phyloP scores from a whole-genome alignment of 371 early-diverging fungal genomes.

The Mortierella sp. region DNA sequence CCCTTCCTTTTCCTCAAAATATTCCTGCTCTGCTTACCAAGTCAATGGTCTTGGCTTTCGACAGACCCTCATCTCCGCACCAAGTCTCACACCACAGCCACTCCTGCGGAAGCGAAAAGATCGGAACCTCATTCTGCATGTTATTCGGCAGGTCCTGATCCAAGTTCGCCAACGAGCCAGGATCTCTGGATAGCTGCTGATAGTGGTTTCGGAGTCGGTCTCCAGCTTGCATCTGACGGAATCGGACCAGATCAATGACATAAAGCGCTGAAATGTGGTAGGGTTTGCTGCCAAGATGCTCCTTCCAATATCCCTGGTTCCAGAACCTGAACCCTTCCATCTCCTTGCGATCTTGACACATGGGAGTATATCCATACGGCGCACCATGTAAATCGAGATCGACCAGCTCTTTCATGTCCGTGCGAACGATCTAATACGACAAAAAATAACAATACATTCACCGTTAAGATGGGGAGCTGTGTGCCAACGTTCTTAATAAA shows the following conservation, averaged over 20 bases:
- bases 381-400: conserved; percentile 93
- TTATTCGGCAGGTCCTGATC: conserved; percentile 98
- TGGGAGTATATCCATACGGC: conserved; percentile 96
- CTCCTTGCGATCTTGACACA: conserved; percentile 91
- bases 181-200: conserved; percentile 89
- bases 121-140: conserved; percentile 92
- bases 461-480: too few species aligned
- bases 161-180: conserved; percentile 91
- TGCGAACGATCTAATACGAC: conserved; percentile 80
- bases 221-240: conserved; percentile 94
- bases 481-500: too few species aligned
- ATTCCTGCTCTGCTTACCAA: conserved; percentile 66
- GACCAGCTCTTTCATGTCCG: conserved; percentile 91
- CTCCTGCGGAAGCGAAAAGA: conserved; percentile 92
- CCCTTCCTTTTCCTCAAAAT: not conserved
- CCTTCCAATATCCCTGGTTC: conserved; percentile 96
- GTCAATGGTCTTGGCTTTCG: conserved; percentile 94
- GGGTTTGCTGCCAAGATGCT: conserved; percentile 87
- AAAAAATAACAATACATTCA: not conserved
- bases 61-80: conserved; percentile 89
- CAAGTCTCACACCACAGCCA: conserved; percentile 99
- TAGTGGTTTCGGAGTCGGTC: conserved; percentile 94
- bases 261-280: conserved; percentile 97
- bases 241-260: conserved; percentile 90
- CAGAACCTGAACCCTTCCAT: conserved; percentile 98